phyloP scores from a whole-genome alignment of 306 rosid species.

The Cicer judaicum region DNA sequence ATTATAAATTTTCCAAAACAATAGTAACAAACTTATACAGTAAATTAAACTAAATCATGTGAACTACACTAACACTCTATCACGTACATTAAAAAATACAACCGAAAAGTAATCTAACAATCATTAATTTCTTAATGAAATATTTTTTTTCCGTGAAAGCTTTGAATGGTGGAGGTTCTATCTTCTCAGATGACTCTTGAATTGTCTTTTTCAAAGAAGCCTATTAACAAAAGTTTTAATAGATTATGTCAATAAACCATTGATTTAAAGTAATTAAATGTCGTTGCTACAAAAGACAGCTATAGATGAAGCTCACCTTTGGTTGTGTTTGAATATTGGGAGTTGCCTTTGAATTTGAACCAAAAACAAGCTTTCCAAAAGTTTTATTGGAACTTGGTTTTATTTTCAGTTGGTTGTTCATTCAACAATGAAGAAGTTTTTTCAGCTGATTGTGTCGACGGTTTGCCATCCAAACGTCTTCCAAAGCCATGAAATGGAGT shows the following conservation, averaged over 20 bases:
- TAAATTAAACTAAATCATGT: background rate
- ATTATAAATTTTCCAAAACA: background rate
- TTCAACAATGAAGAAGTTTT: slow-evolving; percentile 38
- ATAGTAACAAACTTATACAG: background rate
- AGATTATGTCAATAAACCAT: background rate
- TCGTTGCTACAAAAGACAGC: background rate
- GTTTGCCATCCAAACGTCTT: slow-evolving; percentile 60
- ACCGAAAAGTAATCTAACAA: background rate
- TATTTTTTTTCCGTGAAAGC: slow-evolving; percentile 68
- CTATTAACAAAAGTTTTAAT: slow-evolving; percentile 24
- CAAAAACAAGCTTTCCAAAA: slow-evolving; percentile 61
- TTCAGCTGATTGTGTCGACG: slow-evolving; percentile 45
- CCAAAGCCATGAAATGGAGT: slow-evolving; percentile 58
- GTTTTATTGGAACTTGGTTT: slow-evolving; percentile 39
- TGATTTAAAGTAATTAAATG: background rate
- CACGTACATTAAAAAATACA: background rate
- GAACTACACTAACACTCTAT: background rate
- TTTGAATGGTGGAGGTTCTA: slow-evolving; percentile 53
- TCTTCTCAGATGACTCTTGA: slow-evolving; percentile 46
- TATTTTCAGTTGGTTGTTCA: slow-evolving; percentile 43
- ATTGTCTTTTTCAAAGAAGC: slow-evolving; percentile 36
- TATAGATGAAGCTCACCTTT: slow-evolving; percentile 36
- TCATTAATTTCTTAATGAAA: slow-evolving; percentile 48
- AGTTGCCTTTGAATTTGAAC: slow-evolving; percentile 42
- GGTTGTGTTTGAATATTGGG: slow-evolving; percentile 32